Evolutionary conservation across 805 yeast species (phyloP).

Genomic region (Spencermartinsiella europaea): DNA sequence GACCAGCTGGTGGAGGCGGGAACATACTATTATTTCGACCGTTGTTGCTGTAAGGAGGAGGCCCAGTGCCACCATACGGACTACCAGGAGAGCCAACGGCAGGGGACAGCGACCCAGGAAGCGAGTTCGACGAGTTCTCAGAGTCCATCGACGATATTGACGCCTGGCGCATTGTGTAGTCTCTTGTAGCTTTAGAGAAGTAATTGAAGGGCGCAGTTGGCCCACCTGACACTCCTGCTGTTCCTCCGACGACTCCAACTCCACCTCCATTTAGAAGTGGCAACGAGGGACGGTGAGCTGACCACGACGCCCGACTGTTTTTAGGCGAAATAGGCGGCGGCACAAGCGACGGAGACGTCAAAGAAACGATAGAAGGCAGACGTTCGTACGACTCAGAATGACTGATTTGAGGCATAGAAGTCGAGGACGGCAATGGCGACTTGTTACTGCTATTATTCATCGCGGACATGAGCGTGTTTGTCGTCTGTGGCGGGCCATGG

Average conservation of each 20-base stretch:
- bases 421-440: background rate
- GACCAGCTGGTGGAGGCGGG: background rate
- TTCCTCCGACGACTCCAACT: background rate
- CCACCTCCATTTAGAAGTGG: background rate
- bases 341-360: conserved; percentile 13
- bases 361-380: conserved; percentile 25
- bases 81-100: conserved; percentile 1
- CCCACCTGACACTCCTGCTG: background rate
- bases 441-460: background rate
- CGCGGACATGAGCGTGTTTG: no score
- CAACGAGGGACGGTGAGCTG: background rate
- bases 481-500: no score
- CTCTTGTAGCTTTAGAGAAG: conserved; percentile 13
- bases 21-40: background rate
- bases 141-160: conserved; percentile 15
- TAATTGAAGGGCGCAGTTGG: background rate
- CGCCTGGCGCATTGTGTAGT: conserved; percentile 7
- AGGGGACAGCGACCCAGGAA: background rate
- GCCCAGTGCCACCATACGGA: background rate
- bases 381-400: conserved; percentile 6
- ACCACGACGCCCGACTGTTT: background rate
- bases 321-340: background rate
- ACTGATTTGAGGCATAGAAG: background rate
- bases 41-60: background rate
- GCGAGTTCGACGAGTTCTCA: background rate